These are phyloP conservation scores for Pisolithus microcarpus DNA, from an alignment of 768 basidiomycete genomes.

Conservation along the genomic window DNA sequence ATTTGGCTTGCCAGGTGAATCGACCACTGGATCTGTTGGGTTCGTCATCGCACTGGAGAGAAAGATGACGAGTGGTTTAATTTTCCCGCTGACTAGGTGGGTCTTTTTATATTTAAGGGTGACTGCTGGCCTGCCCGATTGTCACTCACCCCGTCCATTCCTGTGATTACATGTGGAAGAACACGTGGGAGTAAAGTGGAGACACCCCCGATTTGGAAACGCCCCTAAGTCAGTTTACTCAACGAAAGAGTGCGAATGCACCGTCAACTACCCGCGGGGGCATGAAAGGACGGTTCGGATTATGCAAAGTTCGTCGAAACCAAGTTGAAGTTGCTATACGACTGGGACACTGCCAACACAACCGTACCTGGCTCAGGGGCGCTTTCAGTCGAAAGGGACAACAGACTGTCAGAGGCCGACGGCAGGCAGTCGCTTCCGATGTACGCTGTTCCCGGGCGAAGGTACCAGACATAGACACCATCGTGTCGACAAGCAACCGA, in stretches of 20 bases:
- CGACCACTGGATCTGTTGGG: neutral
- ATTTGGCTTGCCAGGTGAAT: slow-evolving; percentile 1
- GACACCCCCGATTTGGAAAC: neutral
- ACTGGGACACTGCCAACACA: too few relatives aligned
- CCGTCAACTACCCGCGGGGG: too few relatives aligned
- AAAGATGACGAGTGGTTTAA: neutral
- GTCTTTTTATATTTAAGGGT: neutral
- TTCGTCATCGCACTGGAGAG: slow-evolving; percentile 10
- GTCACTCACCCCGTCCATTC: neutral
- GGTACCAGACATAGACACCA: too few relatives aligned
- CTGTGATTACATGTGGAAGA: neutral
- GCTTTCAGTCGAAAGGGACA: too few relatives aligned
- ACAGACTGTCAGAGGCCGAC: too few relatives aligned
- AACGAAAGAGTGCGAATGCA: neutral
- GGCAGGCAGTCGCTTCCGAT: too few relatives aligned
- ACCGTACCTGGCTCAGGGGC: too few relatives aligned
- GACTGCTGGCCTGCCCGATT: neutral
- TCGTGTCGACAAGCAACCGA: too few relatives aligned
- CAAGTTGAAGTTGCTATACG: too few relatives aligned
- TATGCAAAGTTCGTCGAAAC: too few relatives aligned
- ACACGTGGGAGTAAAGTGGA: neutral
- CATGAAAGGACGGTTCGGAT: too few relatives aligned
- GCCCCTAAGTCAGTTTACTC: neutral
- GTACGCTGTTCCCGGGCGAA: too few relatives aligned
- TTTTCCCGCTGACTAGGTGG: neutral